These are phyloP conservation scores for Aspergillus bombycis DNA, from an alignment of 2,329 filamentous ascomycete species.

Conservation along the genomic window DNA sequence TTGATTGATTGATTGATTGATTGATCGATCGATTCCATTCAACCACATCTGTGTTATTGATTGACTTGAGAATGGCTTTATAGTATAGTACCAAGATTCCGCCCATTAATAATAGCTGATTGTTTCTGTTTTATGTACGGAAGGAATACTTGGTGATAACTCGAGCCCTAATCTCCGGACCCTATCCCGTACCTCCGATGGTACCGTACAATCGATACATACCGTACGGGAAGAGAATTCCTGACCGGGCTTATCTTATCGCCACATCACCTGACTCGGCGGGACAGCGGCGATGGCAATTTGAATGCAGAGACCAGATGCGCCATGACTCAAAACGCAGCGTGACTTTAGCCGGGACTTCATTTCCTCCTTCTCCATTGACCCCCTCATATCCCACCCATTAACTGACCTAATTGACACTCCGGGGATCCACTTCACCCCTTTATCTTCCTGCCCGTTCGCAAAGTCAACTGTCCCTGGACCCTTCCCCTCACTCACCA, in stretches of 20 bases:
- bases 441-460: too few species aligned
- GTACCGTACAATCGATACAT: not conserved
- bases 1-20: too few species aligned
- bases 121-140: not conserved
- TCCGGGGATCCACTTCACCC: not conserved
- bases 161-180: not conserved
- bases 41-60: slow-evolving; percentile 6
- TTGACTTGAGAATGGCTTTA: not conserved
- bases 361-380: slow-evolving; percentile 7
- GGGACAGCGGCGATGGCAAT: slow-evolving; percentile 5
- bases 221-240: not conserved
- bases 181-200: not conserved
- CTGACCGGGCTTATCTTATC: slow-evolving; percentile 25
- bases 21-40: slow-evolving; percentile 1
- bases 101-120: not conserved
- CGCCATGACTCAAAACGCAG: not conserved
- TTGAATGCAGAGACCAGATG: not conserved
- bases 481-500: slow-evolving; percentile 12
- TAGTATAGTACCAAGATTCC: not conserved
- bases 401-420: not conserved
- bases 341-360: not conserved
- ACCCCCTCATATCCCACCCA: not conserved
- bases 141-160: not conserved
- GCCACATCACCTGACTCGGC: slow-evolving; percentile 23
- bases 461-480: slow-evolving; percentile 4